Base-by-base conservation (phyloP, 257 asterid genomes). In the Nicotiana paniculata region DNA sequence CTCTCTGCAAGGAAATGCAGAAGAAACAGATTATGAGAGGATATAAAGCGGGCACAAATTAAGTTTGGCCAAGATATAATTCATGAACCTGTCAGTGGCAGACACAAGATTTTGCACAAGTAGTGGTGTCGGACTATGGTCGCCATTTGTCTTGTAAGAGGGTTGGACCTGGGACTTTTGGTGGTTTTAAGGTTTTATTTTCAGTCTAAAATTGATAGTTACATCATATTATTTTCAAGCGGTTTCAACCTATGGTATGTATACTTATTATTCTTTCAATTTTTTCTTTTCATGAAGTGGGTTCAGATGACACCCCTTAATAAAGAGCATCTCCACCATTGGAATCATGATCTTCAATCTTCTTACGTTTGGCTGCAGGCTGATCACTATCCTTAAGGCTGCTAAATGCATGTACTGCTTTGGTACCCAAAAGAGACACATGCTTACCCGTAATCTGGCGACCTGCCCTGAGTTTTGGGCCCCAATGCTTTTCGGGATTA, bases 391-490 rank as follows among this genome's bases (percentile, higher is more conserved):
- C 90, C 72, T 90, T 82, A 2, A 83, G 81, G 37, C 85, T 88
- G 24, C 39, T 63, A 21, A 90, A 35, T 51, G 82, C 91, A 18
- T 88, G 90, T 54, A 95, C 74, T 4, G 92, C 97, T 4, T 93
- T 94, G 18, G 84, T 89, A 37, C 99, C 99, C 26, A 93, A 77
- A 84, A 95, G 94, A 30, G 99, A 93, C 7, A 85, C 89, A 64
- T 95, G 98, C 84, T 95, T 95, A 90, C 92, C 90, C 0, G 94
- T 93, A 43, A 95, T 88, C 85, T 85, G 85, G 33, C 98, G 99
- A 17, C 99, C 98, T 1, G 99, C 99, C 88, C 95, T 95, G n/a
- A 93, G 91, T 85, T 95, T 95, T 43, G 99, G 99, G 26, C 99
- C 99, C 99, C 99, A 95, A 75, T 95, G 93, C 83, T 91, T 88